Conservation (phyloP, 2,329 filamentous ascomycete genomes). For the Aspergillus versicolor region DNA sequence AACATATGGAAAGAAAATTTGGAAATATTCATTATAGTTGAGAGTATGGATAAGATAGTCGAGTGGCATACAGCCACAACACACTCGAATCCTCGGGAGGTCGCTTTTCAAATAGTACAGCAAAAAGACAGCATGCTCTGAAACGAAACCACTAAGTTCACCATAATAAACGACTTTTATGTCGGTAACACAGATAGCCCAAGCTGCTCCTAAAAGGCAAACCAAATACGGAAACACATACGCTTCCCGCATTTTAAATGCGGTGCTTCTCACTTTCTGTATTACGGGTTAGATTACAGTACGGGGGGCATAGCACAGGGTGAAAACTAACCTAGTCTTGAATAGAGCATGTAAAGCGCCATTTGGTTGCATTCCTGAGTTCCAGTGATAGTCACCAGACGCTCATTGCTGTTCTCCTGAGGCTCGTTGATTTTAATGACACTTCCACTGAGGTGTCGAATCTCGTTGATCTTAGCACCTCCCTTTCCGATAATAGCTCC, state of each 20-base stretch:
- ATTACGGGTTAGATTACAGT: constrained; percentile 9
- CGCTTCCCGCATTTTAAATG: constrained; percentile 46
- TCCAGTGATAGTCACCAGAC: constrained; percentile 93
- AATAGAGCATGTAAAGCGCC: constrained; percentile 99
- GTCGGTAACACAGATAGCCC: constrained; percentile 18
- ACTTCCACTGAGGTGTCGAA: constrained; percentile 91
- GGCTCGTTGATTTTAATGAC: constrained; percentile 99
- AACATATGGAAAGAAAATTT: neutral
- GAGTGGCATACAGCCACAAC: constrained; percentile 2
- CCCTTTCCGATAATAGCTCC: constrained; percentile 99
- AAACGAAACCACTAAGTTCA: constrained; percentile 21
- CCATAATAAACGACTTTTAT: constrained; percentile 16
- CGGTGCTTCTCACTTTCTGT: constrained; percentile 76
- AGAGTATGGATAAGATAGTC: constrained; percentile 10
- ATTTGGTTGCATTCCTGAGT: constrained; percentile 99
- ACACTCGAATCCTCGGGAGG: constrained; percentile 1
- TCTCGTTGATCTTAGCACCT: constrained; percentile 98
- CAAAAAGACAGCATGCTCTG: constrained; percentile 16
- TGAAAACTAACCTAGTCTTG: constrained; percentile 71
- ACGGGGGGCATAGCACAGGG: neutral
- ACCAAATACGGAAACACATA: constrained; percentile 11
- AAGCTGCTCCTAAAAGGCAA: constrained; percentile 22
- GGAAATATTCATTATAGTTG: neutral
- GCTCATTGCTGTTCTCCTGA: constrained; percentile 98
- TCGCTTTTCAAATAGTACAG: constrained; percentile 37